Conservation (phyloP, 208 protist genomes). For the Crithidia brevicula region DNA sequence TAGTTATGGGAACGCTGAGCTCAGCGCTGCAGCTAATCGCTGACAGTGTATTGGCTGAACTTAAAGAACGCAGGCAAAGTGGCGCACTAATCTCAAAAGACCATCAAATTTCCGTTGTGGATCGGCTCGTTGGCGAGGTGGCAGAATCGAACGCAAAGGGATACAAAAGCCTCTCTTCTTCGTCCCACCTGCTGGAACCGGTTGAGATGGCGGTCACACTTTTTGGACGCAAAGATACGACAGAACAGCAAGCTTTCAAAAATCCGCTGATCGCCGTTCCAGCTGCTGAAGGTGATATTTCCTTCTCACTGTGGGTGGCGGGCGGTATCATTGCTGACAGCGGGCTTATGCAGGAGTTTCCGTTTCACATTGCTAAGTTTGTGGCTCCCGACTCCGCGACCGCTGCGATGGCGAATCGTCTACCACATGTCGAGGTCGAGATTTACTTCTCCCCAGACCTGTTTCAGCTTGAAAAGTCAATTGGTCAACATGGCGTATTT, state of each 20-base stretch:
- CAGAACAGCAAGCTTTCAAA: slow-evolving; percentile 65
- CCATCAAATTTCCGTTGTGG: slow-evolving; percentile 54
- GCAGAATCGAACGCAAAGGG: slow-evolving; percentile 65
- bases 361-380: slow-evolving; percentile 85
- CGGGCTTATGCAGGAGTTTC: slow-evolving; percentile 67
- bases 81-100: slow-evolving; percentile 58
- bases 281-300: slow-evolving; percentile 68
- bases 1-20: slow-evolving; percentile 58
- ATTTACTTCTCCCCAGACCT: slow-evolving; percentile 89
- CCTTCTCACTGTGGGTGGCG: slow-evolving; percentile 84
- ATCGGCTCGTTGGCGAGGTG: slow-evolving; percentile 64
- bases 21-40: slow-evolving; percentile 52
- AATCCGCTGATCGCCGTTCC: slow-evolving; percentile 60
- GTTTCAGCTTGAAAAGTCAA: slow-evolving; percentile 60
- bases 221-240: slow-evolving; percentile 60
- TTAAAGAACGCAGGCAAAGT: slow-evolving; percentile 54
- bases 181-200: slow-evolving; percentile 78
- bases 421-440: slow-evolving; percentile 72
- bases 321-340: slow-evolving; percentile 71
- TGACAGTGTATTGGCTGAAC: slow-evolving; percentile 54
- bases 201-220: slow-evolving; percentile 65
- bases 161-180: slow-evolving; percentile 83
- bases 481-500: slow-evolving; percentile 66
- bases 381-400: slow-evolving; percentile 18
- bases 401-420: slow-evolving; percentile 14